Evolutionary conservation across 805 yeast genomes (phyloP), one percentile per base, ranked within the genome.

Genomic region (Wickerhamomyces alni): DNA sequence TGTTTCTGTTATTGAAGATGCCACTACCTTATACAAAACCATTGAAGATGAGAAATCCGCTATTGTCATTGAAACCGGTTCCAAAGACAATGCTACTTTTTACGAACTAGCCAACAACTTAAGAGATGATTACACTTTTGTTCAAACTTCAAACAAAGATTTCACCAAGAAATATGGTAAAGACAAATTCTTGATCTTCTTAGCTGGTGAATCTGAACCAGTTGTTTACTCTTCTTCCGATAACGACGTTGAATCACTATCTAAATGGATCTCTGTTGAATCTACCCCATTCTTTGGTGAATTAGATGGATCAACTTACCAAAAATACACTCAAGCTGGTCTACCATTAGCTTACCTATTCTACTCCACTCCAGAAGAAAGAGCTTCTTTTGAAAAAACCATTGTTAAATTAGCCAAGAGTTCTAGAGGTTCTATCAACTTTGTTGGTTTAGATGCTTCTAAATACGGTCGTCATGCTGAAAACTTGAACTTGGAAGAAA

Each of bases 301-400:
- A 65, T 77, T 91, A 48, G 80, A 78, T 55, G 88, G 93, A 49
- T 70, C 75, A 38, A 82, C 93, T 47, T 93, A 82, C 74, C 68
- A 73, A 63, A 58, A 70, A 31, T 93, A 89, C 71, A 77, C 86
- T 74, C 65, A 71, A 41, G 67, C 88, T 43, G 74, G 77, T 27
- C 48, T 78, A 41, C 99, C 99, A 46, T 66, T 93, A 50, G 94
- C 87, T 39, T 91, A 89, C 73, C 80, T 84, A 62, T 93, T 93
- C 70, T 87, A 85, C 69, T 77, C 74, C 51, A 65, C 72, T 36
- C 74, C 73, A 36, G 85, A 79, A 48, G 81, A 86, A 67, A 79
- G 82, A 60, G 75, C 65, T 29, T 72, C 68, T 28, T 74, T 76
- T 49, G 66, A 66, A 35, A 68, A 69, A 33, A 58, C 67, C 38